Percentiles rank a stretch among this genome's conserved stretches.
phyloP scores from a whole-genome alignment of 805 yeast species.

The Maudiozyma saulgeensis region DNA sequence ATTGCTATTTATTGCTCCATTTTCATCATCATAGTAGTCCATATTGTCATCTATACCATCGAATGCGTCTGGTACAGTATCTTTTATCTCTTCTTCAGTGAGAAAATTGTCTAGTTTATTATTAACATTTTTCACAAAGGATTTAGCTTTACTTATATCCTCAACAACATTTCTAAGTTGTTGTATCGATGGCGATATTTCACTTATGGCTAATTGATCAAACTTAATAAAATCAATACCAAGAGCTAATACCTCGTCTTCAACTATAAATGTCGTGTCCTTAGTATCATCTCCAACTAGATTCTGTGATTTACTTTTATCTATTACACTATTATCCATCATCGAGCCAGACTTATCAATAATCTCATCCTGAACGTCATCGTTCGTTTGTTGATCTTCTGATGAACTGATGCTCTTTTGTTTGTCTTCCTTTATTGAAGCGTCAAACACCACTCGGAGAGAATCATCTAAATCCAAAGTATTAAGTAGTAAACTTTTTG shows the following conservation, averaged over 20 bases:
- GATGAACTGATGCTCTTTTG: constrained; percentile 6
- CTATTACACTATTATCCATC: not conserved
- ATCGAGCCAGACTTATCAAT: not conserved
- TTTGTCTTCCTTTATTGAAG: constrained; percentile 31
- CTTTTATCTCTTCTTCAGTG: constrained; percentile 24
- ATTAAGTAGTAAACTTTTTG: constrained; percentile 57
- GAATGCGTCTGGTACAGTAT: constrained; percentile 22
- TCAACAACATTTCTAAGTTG: constrained; percentile 50
- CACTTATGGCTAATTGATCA: constrained; percentile 23
- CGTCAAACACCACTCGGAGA: constrained; percentile 59
- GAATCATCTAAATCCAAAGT: constrained; percentile 45
- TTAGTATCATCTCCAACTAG: constrained; percentile 3
- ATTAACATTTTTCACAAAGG: constrained; percentile 36
- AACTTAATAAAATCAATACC: constrained; percentile 29
- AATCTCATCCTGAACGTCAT: constrained; percentile 1
- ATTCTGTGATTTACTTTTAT: not conserved
- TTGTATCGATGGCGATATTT: constrained; percentile 64
- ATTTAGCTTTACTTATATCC: constrained; percentile 45
- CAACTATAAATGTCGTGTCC: constrained; percentile 9
- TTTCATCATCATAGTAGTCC: not conserved
- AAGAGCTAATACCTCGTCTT: constrained; percentile 25
- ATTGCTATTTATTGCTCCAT: not conserved
- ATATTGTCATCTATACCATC: constrained; percentile 8
- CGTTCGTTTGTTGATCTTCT: constrained; percentile 12
- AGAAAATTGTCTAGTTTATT: constrained; percentile 20